Conservation (phyloP, 805 yeast species). For the Pichia sporocuriosa region DNA sequence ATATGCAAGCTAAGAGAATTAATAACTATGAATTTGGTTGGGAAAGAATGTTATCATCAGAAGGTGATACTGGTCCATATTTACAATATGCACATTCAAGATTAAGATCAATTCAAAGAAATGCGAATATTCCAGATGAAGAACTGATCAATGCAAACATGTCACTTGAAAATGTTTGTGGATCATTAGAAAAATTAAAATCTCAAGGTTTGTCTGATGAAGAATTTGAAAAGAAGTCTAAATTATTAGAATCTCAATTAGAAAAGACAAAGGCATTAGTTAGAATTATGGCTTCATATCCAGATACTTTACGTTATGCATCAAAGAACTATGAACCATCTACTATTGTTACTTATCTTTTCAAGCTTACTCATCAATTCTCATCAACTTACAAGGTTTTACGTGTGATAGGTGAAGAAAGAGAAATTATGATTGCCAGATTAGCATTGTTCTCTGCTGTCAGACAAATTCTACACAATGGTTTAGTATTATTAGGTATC, state of each 20-base stretch:
- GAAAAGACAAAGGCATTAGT: constrained; percentile 46
- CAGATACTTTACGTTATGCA: constrained; percentile 82
- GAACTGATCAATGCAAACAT: constrained; percentile 25
- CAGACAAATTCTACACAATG: constrained; percentile 81
- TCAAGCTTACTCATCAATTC: constrained; percentile 86
- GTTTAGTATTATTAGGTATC: constrained; percentile 82
- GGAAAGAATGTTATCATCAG: constrained; percentile 97
- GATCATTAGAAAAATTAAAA: constrained; percentile 24
- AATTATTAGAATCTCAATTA: constrained; percentile 21
- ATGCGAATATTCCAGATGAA: constrained; percentile 44
- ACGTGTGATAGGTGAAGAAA: constrained; percentile 95
- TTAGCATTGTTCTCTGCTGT: constrained; percentile 87
- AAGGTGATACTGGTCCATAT: constrained; percentile 99
- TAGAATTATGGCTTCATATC: constrained; percentile 81
- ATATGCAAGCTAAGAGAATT: constrained; percentile 95
- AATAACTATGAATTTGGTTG: constrained; percentile 95
- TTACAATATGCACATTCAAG: constrained; percentile 98
- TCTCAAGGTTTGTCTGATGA: constrained; percentile 21
- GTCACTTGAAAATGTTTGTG: constrained; percentile 26
- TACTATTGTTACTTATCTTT: constrained; percentile 87
- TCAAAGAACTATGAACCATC: constrained; percentile 85
- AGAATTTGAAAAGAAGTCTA: constrained; percentile 27
- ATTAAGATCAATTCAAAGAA: constrained; percentile 89
- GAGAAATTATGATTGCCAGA: constrained; percentile 81
- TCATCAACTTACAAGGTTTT: constrained; percentile 93